Base-by-base conservation (phyloP, 2,329 filamentous ascomycete species). In the Aquanectria penicillioides region DNA sequence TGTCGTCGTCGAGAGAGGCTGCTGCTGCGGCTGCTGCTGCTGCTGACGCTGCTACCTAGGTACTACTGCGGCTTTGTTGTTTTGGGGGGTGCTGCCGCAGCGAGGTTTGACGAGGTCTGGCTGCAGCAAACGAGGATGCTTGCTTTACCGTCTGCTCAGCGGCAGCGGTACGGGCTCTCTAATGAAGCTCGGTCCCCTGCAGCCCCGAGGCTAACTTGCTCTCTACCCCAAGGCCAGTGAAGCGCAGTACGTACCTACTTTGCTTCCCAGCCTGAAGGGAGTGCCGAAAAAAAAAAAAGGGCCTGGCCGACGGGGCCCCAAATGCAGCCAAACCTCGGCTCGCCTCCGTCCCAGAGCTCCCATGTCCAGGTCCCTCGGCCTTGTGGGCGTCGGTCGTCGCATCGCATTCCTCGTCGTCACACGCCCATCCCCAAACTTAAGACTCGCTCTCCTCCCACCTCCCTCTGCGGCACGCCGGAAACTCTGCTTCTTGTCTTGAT, bases 251-350 rank as follows among this genome's bases (percentile, higher is more conserved):
- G 40, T 43, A 29, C 40, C 25, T n/a, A n/a, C n/a, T n/a, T n/a
- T n/a, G n/a, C n/a, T n/a, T n/a, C n/a, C n/a, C n/a, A n/a, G n/a
- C n/a, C n/a, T n/a, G n/a, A 15, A 37, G 37, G 37, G 18, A 23
- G 11, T 23, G 37, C 18, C 37, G 20, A 10, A 10, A 23, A 41
- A 44, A n/a, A n/a, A n/a, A n/a, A n/a, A n/a, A n/a, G n/a, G n/a
- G n/a, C n/a, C n/a, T n/a, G n/a, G n/a, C n/a, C n/a, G n/a, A n/a
- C n/a, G n/a, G n/a, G n/a, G n/a, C n/a, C n/a, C n/a, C n/a, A n/a
- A n/a, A n/a, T n/a, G n/a, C n/a, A n/a, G n/a, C 13, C 47, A 50
- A 62, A 69, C 67, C 67, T 69, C 67, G 67, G 67, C 67, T 65
- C 53, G 49, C 50, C 51, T 15, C 36, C 54, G 49, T 54, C 50